phyloP scores from a whole-genome alignment of 495 filamentous ascomycete species.

The Trichoderma gamsii region DNA sequence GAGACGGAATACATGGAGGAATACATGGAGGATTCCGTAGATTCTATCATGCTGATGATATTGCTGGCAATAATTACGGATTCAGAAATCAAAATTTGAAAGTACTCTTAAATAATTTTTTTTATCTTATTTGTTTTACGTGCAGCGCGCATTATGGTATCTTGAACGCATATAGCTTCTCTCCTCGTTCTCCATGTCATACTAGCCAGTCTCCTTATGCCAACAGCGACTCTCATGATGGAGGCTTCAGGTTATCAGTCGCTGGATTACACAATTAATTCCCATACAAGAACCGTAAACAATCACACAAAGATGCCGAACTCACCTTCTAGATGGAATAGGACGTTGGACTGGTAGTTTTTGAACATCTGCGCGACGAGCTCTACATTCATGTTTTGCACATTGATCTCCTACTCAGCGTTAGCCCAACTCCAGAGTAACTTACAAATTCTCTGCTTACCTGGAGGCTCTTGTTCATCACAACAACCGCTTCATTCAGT shows the following conservation, averaged over 20 bases:
- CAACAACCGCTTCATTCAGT: slow-evolving; percentile 88
- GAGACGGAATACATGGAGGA: not conserved
- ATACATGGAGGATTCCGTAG: too few relatives aligned
- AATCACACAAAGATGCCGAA: not conserved
- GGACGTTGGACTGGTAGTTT: slow-evolving; percentile 96
- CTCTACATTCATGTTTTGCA: slow-evolving; percentile 97
- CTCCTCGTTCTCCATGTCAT: not conserved
- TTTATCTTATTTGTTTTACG: not conserved
- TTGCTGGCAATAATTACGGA: not conserved
- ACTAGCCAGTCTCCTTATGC: not conserved
- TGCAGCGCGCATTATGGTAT: not conserved
- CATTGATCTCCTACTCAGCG: slow-evolving; percentile 78
- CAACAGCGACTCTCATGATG: slow-evolving; percentile 41
- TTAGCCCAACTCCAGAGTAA: slow-evolving; percentile 3
- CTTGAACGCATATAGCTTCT: not conserved
- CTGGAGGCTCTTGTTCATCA: slow-evolving; percentile 86
- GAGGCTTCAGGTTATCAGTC: slow-evolving; percentile 79
- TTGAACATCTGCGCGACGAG: slow-evolving; percentile 99
- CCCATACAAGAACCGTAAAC: not conserved
- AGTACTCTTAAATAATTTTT: not conserved
- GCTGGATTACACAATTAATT: slow-evolving; percentile 40
- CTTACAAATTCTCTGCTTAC: slow-evolving; percentile 36
- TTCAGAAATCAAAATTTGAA: not conserved
- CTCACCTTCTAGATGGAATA: slow-evolving; percentile 94
- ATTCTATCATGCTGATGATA: not conserved